phyloP scores from a whole-genome alignment of 2,329 filamentous ascomycete species.

The Xylogone sp. region DNA sequence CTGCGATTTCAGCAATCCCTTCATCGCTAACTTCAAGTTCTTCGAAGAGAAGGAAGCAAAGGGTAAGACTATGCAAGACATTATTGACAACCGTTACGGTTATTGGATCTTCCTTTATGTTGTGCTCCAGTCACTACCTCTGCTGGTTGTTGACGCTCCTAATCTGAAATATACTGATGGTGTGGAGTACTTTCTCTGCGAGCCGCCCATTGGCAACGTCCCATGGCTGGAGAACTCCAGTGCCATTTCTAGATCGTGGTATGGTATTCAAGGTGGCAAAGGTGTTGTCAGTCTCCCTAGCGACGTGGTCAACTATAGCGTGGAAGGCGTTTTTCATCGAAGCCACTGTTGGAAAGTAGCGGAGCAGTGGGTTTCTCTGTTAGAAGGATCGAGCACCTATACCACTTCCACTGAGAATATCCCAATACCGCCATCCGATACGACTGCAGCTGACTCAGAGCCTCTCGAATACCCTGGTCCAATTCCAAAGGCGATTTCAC shows the following conservation, averaged over 20 bases:
- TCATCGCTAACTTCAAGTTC: conserved; percentile 65
- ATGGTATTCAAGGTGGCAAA: conserved; percentile 64
- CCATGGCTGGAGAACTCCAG: conserved; percentile 68
- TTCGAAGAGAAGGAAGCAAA: conserved; percentile 68
- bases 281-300: conserved; percentile 59
- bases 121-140: conserved; percentile 71
- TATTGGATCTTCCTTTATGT: conserved; percentile 82
- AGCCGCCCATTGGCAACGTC: conserved; percentile 66
- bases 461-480: not conserved
- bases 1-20: conserved; percentile 55
- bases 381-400: not conserved
- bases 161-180: conserved; percentile 64
- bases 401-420: not conserved
- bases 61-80: conserved; percentile 60
- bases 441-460: not conserved
- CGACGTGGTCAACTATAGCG: conserved; percentile 57
- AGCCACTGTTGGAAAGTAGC: conserved; percentile 68
- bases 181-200: conserved; percentile 79
- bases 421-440: not conserved
- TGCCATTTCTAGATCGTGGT: conserved; percentile 61
- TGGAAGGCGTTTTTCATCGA: conserved; percentile 64
- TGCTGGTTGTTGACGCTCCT: conserved; percentile 73
- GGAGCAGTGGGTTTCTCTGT: conserved; percentile 46
- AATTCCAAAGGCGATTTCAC: not conserved
- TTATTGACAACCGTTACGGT: conserved; percentile 68